A percentile compares a stretch with the other conserved stretches of the same genome.
Conservation (phyloP, 1,284 basidiomycete genomes). For the Tilletia setariae region DNA sequence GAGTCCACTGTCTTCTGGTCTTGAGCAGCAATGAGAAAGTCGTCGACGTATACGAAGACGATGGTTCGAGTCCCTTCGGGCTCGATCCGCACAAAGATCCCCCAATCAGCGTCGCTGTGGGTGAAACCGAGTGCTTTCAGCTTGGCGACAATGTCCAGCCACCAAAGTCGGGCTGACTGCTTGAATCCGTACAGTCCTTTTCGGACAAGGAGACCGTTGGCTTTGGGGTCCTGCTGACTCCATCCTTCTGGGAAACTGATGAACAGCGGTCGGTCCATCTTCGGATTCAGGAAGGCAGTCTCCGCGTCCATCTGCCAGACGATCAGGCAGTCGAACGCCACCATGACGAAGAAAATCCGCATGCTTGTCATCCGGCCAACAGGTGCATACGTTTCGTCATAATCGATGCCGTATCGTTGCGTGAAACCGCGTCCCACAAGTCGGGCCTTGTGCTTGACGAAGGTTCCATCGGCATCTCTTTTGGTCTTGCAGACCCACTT, state of each 20-base stretch:
- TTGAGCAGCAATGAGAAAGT: not conserved
- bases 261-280: not conserved
- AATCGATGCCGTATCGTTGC: no score
- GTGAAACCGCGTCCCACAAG: no score
- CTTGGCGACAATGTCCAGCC: not conserved
- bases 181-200: not conserved
- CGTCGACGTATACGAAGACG: constrained; percentile 1
- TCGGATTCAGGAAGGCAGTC: no score
- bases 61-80: not conserved
- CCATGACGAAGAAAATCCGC: no score
- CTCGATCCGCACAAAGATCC: not conserved
- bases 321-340: not conserved
- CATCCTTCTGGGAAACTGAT: constrained; percentile 1
- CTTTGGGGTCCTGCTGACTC: constrained; percentile 1
- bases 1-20: not conserved
- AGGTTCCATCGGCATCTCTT: not conserved
- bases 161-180: not conserved
- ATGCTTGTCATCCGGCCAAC: no score
- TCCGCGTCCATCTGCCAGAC: constrained; percentile 4
- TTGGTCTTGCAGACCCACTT: constrained; percentile 2
- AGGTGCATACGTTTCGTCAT: no score
- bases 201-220: not conserved
- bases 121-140: not conserved
- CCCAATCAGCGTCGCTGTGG: not conserved
- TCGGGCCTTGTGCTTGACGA: no score